These are phyloP conservation scores for Davidsoniella eucalypti DNA, from an alignment of 2,329 filamentous ascomycete genomes.

Conservation along the genomic window DNA sequence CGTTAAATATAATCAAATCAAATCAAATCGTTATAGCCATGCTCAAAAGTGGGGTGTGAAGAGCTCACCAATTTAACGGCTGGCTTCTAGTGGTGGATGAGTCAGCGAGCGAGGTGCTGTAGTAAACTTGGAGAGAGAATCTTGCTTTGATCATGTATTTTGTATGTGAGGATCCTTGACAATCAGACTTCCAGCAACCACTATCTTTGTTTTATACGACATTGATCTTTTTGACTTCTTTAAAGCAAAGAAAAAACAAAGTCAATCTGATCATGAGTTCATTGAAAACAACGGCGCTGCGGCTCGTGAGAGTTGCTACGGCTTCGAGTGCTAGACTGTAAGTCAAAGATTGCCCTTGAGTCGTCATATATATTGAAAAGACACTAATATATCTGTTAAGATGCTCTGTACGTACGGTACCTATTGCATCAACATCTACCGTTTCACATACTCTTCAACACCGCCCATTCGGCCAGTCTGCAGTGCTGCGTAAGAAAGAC, in stretches of 20 bases:
- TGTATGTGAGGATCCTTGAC: background rate
- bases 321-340: background rate
- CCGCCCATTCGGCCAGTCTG: constrained; percentile 20
- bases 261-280: constrained; percentile 4
- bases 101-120: too few species aligned
- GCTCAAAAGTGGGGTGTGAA: too few species aligned
- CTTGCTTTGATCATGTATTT: too few species aligned
- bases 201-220: background rate
- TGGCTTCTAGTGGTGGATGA: too few species aligned
- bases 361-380: background rate
- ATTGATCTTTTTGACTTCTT: background rate
- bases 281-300: constrained; percentile 1
- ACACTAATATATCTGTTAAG: background rate
- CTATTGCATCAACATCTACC: background rate
- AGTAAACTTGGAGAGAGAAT: too few species aligned
- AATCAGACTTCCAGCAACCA: background rate
- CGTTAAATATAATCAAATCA: too few species aligned
- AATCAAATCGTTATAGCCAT: too few species aligned
- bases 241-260: background rate
- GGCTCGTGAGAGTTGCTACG: background rate
- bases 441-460: background rate
- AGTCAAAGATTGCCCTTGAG: background rate
- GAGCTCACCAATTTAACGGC: too few species aligned
- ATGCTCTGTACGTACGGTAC: background rate
- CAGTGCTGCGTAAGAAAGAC: constrained; percentile 22